Conservation (phyloP, 768 basidiomycete species). For the Kwoniella mangroviensis region DNA sequence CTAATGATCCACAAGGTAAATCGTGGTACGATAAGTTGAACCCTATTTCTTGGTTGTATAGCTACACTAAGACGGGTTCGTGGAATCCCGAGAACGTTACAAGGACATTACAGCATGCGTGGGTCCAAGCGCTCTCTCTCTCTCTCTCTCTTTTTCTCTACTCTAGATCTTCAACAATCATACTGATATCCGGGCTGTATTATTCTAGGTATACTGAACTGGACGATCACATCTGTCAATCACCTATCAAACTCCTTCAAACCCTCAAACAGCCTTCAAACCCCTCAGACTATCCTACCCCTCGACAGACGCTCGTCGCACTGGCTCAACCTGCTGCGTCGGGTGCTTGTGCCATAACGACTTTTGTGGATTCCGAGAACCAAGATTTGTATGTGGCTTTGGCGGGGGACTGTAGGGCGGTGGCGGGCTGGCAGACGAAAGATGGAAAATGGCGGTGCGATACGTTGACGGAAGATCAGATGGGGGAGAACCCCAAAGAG, state of each 20-base stretch:
- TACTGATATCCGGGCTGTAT: background rate
- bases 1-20: slow-evolving; percentile 8
- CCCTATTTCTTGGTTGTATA: slow-evolving; percentile 28
- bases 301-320: slow-evolving; percentile 64
- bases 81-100: slow-evolving; percentile 40
- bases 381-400: slow-evolving; percentile 85
- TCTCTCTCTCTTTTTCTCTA: no score
- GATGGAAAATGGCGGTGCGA: slow-evolving; percentile 86
- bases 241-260: slow-evolving; percentile 72
- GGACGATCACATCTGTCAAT: slow-evolving; percentile 80
- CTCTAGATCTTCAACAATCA: no score
- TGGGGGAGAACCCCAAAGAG: slow-evolving; percentile 86
- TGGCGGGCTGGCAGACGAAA: slow-evolving; percentile 88
- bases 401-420: slow-evolving; percentile 92
- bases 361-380: slow-evolving; percentile 81
- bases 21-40: slow-evolving; percentile 21
- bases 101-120: slow-evolving; percentile 37
- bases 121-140: no score
- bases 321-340: slow-evolving; percentile 71
- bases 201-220: slow-evolving; percentile 76
- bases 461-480: slow-evolving; percentile 94
- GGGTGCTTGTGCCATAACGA: slow-evolving; percentile 90
- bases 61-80: background rate
- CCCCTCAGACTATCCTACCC: slow-evolving; percentile 55
- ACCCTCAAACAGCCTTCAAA: slow-evolving; percentile 16